Evolutionary conservation across 2,329 filamentous ascomycete species (phyloP), one percentile per base, ranked within the genome.

Genomic region (Epichloe scottii): DNA sequence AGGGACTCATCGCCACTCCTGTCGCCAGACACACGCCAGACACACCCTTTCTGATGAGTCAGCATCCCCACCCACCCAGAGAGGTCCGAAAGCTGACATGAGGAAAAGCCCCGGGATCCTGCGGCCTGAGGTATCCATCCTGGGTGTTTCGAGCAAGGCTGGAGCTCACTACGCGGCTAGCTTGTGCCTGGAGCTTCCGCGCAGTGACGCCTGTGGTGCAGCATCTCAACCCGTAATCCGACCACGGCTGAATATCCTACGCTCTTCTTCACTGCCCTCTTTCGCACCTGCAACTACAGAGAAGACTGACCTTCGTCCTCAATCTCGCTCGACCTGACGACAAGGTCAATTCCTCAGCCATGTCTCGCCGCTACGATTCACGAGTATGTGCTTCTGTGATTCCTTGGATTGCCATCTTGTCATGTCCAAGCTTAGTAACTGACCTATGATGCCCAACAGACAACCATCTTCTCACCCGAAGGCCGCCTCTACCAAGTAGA

Each of bases 391-490:
- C 38, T 35, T 68, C 59, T 56, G 55, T 62, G 45, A 30, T 50
- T 5, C 46, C 19, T 46, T 34, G 33, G 33, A 12, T 51, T 14
- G n/a, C 40, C 47, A 47, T 40, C 35, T 26, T 46, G 6, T 30
- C 35, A 10, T 23, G 34, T 34, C 14, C 10, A 34, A 45, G 40
- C 44, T 50, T 41, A 45, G 30, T n/a, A 42, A 17, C 52, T 54
- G 35, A 51, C 33, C 12, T 33, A 4, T 46, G 21, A 23, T 10
- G 3, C 45, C 14, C 21, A 43, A 45, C 62, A 95, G 90, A 98
- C 93, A 62, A 98, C 93, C 68, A 98, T 98, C 80, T 98, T 98
- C 83, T 98, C 93, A 55, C 93, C 93, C 54, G 93, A 98, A 75
- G 93, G 93, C 58, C 90, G 93, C 66, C 81, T 98, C 55, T 98